Base-by-base conservation (phyloP, 352 stramenopile species). In the Pilasporangium apinafurcum region DNA sequence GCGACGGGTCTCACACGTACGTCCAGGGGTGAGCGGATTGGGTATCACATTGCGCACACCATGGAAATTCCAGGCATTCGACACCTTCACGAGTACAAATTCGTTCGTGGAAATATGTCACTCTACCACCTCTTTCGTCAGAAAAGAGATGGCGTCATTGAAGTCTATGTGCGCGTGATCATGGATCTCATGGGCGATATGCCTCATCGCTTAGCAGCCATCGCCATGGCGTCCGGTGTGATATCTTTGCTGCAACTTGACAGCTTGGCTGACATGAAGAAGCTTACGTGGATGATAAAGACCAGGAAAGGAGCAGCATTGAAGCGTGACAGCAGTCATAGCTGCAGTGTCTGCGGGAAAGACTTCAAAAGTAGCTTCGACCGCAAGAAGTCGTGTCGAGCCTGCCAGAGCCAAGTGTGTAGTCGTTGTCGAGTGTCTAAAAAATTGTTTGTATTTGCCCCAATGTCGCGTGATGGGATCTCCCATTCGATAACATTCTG, bases 251-350 rank as follows among this genome's bases (percentile, higher is more conserved):
- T 63, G n/a, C 58, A 68, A 35, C 39, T 83, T 0, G 63, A 77
- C 20, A 68, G 84, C 36, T 77, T 68, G 42, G 62, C 65, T 14
- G 67, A 84, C 48, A 50, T 79, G 48, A 86, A 80, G 50, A 86
- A 86, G 47, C 57, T 86, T 4, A 70, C 59, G 40, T 83, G 70
- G 70, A 62, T 84, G 36, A 67, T 82, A 30, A 33, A 53, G 13
- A 41, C 8, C 40, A 33, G 24, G 1, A 7, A 14, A 7, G 48
- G 3, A 28, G 43, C 17, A 33, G 4, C 18, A 46, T 7, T 22
- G 37, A 8, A 16, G 39, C 2, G 17, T 36, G n/a, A n/a, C n/a
- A n/a, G n/a, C n/a, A n/a, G n/a, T n/a, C n/a, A n/a, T n/a, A n/a
- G n/a, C n/a, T n/a, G n/a, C n/a, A n/a, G n/a, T n/a, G n/a, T n/a